These are phyloP conservation scores for Syncephalastrum contaminatum DNA, from an alignment of 371 early-diverging fungal species.

Conservation along the genomic window DNA sequence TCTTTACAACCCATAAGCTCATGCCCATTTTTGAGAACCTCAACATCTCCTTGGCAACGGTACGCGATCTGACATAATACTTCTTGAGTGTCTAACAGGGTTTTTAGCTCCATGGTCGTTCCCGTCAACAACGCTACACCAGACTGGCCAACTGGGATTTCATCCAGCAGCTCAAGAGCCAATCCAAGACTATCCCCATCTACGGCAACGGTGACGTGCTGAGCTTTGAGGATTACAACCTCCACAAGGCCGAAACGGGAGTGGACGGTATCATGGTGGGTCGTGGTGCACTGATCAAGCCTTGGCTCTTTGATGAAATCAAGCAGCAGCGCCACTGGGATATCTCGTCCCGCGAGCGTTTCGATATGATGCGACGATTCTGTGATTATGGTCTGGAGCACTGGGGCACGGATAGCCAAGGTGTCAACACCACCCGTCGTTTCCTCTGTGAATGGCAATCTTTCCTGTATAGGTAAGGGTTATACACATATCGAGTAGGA, in stretches of 20 bases:
- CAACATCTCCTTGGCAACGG: conserved; percentile 47
- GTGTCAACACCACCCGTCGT: conserved; percentile 82
- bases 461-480: conserved; percentile 66
- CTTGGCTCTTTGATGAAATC: conserved; percentile 97
- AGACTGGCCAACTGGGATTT: conserved; percentile 92
- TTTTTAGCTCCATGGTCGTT: conserved; percentile 83
- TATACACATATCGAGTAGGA: conserved; percentile 30
- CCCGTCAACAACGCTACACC: conserved; percentile 91
- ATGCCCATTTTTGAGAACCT: conserved; percentile 65
- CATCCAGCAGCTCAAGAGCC: conserved; percentile 59
- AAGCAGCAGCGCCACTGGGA: conserved; percentile 86
- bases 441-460: conserved; percentile 95
- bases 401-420: conserved; percentile 93
- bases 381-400: conserved; percentile 88
- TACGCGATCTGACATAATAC: conserved; percentile 18
- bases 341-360: conserved; percentile 86
- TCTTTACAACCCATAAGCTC: conserved; percentile 73
- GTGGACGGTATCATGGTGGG: conserved; percentile 94
- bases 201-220: conserved; percentile 92
- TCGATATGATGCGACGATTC: conserved; percentile 87
- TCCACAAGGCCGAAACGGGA: conserved; percentile 54
- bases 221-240: conserved; percentile 83
- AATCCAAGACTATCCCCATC: conserved; percentile 51
- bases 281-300: conserved; percentile 89
- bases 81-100: neutral